Percentiles rank a stretch among this genome's conserved stretches.
phyloP scores from a whole-genome alignment of 805 yeast species.

The Cyberlindnera lachancei region DNA sequence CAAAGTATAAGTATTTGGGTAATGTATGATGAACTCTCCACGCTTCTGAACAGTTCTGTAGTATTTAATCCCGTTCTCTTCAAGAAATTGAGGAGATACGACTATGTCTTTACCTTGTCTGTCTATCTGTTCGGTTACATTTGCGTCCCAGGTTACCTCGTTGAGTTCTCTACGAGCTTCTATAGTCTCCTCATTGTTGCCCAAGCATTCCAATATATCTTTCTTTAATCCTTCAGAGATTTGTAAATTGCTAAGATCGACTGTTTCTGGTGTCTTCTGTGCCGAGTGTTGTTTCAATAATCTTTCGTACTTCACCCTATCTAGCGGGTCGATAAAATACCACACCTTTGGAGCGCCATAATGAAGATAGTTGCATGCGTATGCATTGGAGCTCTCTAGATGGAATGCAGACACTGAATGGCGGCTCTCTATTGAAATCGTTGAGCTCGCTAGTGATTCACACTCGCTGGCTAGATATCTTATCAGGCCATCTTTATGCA shows the following conservation, averaged over 20 bases:
- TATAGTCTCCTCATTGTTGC: slow-evolving; percentile 10
- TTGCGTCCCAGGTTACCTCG: background rate
- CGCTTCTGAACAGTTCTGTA: slow-evolving; percentile 47
- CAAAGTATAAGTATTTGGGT: slow-evolving; percentile 47
- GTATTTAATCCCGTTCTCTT: slow-evolving; percentile 39
- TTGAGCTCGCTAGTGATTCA: slow-evolving; percentile 34
- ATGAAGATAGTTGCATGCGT: slow-evolving; percentile 44
- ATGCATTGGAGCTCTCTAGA: slow-evolving; percentile 53
- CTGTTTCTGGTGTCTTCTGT: background rate
- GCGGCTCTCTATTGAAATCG: slow-evolving; percentile 44
- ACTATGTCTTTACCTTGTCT: slow-evolving; percentile 36
- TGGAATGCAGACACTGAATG: slow-evolving; percentile 51
- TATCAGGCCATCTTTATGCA: slow-evolving; percentile 41
- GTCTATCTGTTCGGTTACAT: background rate
- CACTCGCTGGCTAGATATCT: slow-evolving; percentile 36
- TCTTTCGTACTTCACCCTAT: slow-evolving; percentile 46
- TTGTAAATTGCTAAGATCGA: slow-evolving; percentile 1
- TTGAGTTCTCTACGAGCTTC: slow-evolving; percentile 9
- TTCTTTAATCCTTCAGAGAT: slow-evolving; percentile 10
- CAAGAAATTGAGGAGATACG: slow-evolving; percentile 42
- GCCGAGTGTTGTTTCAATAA: slow-evolving; percentile 33
- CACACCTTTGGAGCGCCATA: slow-evolving; percentile 49
- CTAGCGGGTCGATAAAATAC: slow-evolving; percentile 56
- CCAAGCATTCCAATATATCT: slow-evolving; percentile 16
- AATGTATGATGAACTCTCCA: slow-evolving; percentile 53